Conservation (phyloP, 2,329 filamentous ascomycete genomes). For the Graphilbum ipis-grandicollis region DNA sequence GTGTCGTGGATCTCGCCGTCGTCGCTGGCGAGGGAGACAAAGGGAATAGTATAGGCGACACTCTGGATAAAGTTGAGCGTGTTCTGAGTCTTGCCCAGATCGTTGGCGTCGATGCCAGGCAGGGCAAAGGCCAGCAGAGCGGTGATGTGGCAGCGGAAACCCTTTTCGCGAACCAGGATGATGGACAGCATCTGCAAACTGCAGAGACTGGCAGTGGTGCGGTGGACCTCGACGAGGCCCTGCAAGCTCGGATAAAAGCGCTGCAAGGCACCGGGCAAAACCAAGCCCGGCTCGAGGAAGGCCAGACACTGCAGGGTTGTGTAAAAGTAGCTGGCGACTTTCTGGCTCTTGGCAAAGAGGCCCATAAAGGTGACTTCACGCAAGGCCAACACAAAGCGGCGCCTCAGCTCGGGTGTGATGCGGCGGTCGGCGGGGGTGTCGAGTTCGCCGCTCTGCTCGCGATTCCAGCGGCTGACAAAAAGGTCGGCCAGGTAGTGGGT, state of each 20-base stretch:
- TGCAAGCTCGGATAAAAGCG: conserved; percentile 95
- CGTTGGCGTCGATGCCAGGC: conserved; percentile 93
- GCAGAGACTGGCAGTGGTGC: conserved; percentile 84
- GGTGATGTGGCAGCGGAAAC: conserved; percentile 92
- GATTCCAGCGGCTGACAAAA: conserved; percentile 95
- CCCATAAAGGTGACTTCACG: conserved; percentile 96
- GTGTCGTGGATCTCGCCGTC: conserved; percentile 53
- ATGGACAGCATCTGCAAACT: conserved; percentile 84
- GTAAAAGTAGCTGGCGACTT: conserved; percentile 80
- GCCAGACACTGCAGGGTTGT: conserved; percentile 78
- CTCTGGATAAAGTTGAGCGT: conserved; percentile 90
- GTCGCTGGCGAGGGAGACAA: conserved; percentile 62
- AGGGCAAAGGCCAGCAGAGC: conserved; percentile 82
- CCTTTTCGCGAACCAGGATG: conserved; percentile 81
- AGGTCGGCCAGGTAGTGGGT: conserved; percentile 88
- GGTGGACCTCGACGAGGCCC: conserved; percentile 89
- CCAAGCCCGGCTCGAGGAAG: conserved; percentile 78
- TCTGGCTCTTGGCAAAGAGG: conserved; percentile 87
- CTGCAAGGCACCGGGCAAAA: conserved; percentile 83
- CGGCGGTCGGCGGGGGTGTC: conserved; percentile 64
- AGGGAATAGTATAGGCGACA: conserved; percentile 89
- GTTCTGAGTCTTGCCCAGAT: conserved; percentile 89
- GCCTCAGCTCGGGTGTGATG: conserved; percentile 67
- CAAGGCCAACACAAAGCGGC: conserved; percentile 74
- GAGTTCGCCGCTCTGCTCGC: conserved; percentile 83